Conservation (phyloP, 2,329 filamentous ascomycete species). For the Sclerotinia minor region DNA sequence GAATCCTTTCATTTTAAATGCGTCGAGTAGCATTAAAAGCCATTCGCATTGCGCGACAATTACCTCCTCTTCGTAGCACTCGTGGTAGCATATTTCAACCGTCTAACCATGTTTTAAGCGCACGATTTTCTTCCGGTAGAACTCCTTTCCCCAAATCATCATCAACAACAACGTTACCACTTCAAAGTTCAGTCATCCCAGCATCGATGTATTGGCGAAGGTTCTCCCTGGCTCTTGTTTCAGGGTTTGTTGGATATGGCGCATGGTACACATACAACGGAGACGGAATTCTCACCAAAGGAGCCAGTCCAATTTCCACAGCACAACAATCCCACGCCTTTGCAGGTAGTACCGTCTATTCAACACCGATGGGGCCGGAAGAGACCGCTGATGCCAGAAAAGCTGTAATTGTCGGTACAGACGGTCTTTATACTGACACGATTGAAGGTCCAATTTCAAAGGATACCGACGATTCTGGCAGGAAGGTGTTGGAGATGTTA, state of each 20-base stretch:
- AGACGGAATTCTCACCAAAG: slow-evolving; percentile 24
- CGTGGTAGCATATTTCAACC: slow-evolving; percentile 46
- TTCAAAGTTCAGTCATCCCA: slow-evolving; percentile 32
- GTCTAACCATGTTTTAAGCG: slow-evolving; percentile 48
- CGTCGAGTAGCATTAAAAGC: slow-evolving; percentile 70
- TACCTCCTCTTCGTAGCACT: slow-evolving; percentile 59
- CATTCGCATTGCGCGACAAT: slow-evolving; percentile 65
- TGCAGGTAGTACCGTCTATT: slow-evolving; percentile 33
- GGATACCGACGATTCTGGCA: slow-evolving; percentile 78
- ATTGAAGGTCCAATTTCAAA: slow-evolving; percentile 88
- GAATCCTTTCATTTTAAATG: slow-evolving; percentile 53
- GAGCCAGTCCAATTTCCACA: slow-evolving; percentile 23
- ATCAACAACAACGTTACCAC: slow-evolving; percentile 33
- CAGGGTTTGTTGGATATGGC: slow-evolving; percentile 69
- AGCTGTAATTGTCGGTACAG: slow-evolving; percentile 84
- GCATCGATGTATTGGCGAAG: slow-evolving; percentile 74
- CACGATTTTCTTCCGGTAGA: slow-evolving; percentile 47
- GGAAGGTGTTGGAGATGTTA: slow-evolving; percentile 92
- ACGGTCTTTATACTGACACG: slow-evolving; percentile 84
- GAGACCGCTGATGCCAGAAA: slow-evolving; percentile 50
- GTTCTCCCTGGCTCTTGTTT: slow-evolving; percentile 65
- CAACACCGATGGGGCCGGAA: slow-evolving; percentile 29
- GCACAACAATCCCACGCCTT: slow-evolving; percentile 38
- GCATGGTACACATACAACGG: slow-evolving; percentile 73
- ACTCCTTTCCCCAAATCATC: slow-evolving; percentile 22